Evolutionary conservation across 805 yeast species (phyloP).

Genomic region (Grigorovia humatica): DNA sequence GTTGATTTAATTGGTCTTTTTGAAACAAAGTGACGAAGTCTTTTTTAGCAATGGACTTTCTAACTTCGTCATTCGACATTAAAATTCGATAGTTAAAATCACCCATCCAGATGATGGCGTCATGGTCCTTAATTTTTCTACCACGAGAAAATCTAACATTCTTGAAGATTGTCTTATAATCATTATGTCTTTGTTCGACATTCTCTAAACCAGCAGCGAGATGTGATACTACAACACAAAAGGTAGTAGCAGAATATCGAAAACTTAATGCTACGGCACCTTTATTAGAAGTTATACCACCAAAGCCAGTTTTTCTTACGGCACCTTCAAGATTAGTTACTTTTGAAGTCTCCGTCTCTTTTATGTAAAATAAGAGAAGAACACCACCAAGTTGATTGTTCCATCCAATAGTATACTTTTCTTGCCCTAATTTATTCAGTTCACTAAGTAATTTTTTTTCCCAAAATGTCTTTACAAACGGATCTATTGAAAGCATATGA

Average conservation of each 20-base stretch:
- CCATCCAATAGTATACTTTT: conserved; percentile 48
- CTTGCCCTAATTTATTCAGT: conserved; percentile 30
- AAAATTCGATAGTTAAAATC: conserved; percentile 84
- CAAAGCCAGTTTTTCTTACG: conserved; percentile 83
- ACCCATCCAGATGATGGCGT: conserved; percentile 81
- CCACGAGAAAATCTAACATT: conserved; percentile 56
- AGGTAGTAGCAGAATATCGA: conserved; percentile 50
- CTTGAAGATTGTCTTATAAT: conserved; percentile 67
- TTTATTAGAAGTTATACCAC: conserved; percentile 77
- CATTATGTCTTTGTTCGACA: conserved; percentile 73
- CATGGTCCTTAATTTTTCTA: conserved; percentile 60
- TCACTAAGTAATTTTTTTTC: conserved; percentile 46
- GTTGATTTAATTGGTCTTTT: conserved; percentile 68
- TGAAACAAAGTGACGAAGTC: conserved; percentile 48
- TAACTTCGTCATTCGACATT: conserved; percentile 60
- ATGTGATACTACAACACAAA: conserved; percentile 80
- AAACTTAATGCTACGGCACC: conserved; percentile 73
- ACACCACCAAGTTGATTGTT: conserved; percentile 84
- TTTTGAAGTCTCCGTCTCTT: conserved; percentile 39
- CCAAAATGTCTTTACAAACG: conserved; percentile 50
- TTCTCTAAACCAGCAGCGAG: conserved; percentile 87
- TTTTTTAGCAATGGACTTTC: conserved; percentile 39
- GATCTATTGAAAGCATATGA: conserved; percentile 72
- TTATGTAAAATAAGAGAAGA: conserved; percentile 56
- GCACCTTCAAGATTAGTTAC: conserved; percentile 59